Evolutionary conservation across 2,329 filamentous ascomycete genomes (phyloP), one percentile per base, ranked within the genome.

Genomic region (Ophiostoma fasciatum): DNA sequence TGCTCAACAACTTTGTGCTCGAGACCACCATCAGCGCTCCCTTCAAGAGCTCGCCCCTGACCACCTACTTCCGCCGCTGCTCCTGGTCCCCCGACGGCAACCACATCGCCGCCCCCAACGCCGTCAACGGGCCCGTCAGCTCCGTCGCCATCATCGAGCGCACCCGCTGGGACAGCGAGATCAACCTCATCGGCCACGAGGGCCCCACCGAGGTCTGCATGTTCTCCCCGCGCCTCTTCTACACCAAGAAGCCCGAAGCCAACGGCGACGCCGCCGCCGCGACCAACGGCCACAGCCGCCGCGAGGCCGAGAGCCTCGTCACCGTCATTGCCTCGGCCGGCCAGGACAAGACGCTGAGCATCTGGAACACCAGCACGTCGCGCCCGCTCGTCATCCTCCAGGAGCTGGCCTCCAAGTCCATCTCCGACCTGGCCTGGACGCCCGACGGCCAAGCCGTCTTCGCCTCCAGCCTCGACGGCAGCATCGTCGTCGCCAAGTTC

Each of bases 21-120:
- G 90, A 96, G 55, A 78, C 80, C n/a, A 94, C 83, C 2, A 94
- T 98, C 46, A 76, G 73, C 37, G 66, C 75, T 1, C 90, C 90
- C 0, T 98, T 98, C 49, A 74, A 78, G 50, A 85, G 83, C 45
- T 94, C 87, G 1, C 90, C 90, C 4, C 66, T 98, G 8, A 98
- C 90, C 0, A 96, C 90, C 2, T 98, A 98, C 56, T 98, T 98
- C 54, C 74, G 90, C 42, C 69, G 90, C 44, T 96, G 87, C 54
- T 96, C 88, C 2, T 98, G 90, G 90, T 94, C 85, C 3, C 92
- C 90, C 0, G 90, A 98, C 54, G 90, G 90, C 7, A 87, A 88
- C 49, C 88, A 96, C 49, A 96, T 98, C 42, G 90, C 90, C 4
- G 90, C 90, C 4, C 84, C 90, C 7, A 98, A 98, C 54, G 87